Base-by-base conservation (phyloP, 1,284 basidiomycete genomes). In the Ceratobasidium sp. region DNA sequence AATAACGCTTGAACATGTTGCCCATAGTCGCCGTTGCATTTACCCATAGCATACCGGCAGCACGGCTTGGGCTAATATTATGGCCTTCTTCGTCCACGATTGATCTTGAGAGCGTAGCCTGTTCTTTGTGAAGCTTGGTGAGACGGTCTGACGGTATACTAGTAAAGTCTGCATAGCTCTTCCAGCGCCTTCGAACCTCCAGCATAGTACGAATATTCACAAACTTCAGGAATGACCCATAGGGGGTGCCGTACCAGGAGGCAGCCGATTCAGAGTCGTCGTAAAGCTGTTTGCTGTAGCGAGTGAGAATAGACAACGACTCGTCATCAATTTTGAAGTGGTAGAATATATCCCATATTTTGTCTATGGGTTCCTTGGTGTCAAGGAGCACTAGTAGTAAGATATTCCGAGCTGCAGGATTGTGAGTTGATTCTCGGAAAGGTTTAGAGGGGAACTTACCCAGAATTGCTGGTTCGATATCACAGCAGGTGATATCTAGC, bases 401-500 rank as follows among this genome's bases (percentile, higher is more conserved):
- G 9, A 58, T 58, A 21, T 69, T 69, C 2, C 65, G 65, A 43
- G 65, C 65, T 85, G 34, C 46, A 5, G 21, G 16, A 18, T 21
- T 23, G 71, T 32, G 26, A 21, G 45, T 21, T 50, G 50, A n/a
- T 36, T 43, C 41, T 12, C 18, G 41, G 41, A 18, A 43, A 43
- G 18, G n/a, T 55, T 45, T 72, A 32, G 16, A 41, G 28, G 26
- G 8, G 73, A 77, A 45, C 73, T 73, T 77, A 87, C 88, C 87
- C 16, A 89, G 77, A 0, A 89, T 79, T 0, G 83, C 88, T 2
- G 86, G 83, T 48, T 89, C 87, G 18, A 81, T 75, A 77, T 89
- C 88, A 71, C 85, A 86, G 72, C 88, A 89, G 0, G 88, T 89
- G 72, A 89, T 82, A 74, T 89, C 88, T 18, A 88, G 75, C 12